Evolutionary conservation across 441 rosid genomes (phyloP).

Genomic region (Bocquillonia castaneifolia): DNA sequence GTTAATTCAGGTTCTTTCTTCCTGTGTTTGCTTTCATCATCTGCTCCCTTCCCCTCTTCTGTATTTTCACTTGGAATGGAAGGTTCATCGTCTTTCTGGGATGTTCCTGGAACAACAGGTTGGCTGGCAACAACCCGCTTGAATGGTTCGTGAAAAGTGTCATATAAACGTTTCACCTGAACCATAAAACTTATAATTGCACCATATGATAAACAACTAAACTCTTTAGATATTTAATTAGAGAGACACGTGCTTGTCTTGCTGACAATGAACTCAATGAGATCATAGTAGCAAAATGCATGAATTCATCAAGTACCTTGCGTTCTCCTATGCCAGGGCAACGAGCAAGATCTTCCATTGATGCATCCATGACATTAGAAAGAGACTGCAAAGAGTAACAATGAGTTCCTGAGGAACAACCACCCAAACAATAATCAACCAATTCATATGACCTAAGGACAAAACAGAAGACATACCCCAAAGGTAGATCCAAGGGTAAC

Average conservation of each 20-base stretch:
- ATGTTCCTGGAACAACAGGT: conserved; percentile 44
- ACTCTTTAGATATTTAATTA: conserved; percentile 3
- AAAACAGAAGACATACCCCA: conserved; percentile 51
- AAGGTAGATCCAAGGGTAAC: conserved; percentile 96
- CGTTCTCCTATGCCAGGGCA: conserved; percentile 98
- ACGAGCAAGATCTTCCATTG: conserved; percentile 89
- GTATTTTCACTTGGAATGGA: conserved; percentile 33
- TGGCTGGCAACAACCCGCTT: conserved; percentile 55
- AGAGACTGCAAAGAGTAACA: conserved; percentile 55
- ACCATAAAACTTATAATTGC: conserved; percentile 14
- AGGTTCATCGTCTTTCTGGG: conserved; percentile 35
- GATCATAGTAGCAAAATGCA: background rate
- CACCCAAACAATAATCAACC: background rate
- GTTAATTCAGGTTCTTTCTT: conserved; percentile 60
- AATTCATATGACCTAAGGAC: background rate
- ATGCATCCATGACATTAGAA: conserved; percentile 88
- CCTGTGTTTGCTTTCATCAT: conserved; percentile 42
- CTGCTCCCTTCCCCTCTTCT: conserved; percentile 40
- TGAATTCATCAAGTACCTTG: conserved; percentile 47
- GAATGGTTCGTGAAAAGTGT: conserved; percentile 94
- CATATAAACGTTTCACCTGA: conserved; percentile 83
- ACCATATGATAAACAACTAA: background rate
- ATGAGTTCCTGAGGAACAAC: conserved; percentile 5
- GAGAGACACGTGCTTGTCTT: background rate
- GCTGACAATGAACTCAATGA: background rate